These are phyloP conservation scores for Brachypodium distachyon DNA, from an alignment of 202 grass and related monocot genomes.

Conservation along the genomic window DNA sequence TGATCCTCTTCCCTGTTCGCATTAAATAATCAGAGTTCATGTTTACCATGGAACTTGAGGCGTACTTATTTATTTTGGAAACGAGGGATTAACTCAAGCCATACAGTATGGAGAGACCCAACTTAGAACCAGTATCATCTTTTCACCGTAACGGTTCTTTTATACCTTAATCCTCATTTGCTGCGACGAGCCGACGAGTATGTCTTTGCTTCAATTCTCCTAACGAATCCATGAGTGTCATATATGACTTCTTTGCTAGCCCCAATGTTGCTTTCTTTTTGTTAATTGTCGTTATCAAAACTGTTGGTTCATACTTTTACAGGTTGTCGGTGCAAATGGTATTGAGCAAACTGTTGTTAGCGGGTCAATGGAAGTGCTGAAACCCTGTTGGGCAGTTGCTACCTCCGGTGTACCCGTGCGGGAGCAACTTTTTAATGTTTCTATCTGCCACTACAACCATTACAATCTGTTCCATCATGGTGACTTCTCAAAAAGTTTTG, in stretches of 20 bases:
- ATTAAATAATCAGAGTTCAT: neutral
- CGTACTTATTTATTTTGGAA: neutral
- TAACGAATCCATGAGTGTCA: neutral
- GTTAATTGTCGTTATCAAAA: neutral
- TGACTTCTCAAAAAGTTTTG: slow-evolving; percentile 84
- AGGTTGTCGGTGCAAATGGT: slow-evolving; percentile 87
- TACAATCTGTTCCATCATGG: slow-evolving; percentile 78
- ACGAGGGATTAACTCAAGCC: neutral
- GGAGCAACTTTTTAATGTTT: slow-evolving; percentile 92
- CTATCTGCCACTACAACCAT: slow-evolving; percentile 84
- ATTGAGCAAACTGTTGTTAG: slow-evolving; percentile 79
- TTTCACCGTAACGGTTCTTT: neutral
- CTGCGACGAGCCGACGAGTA: neutral
- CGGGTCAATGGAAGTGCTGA: slow-evolving; percentile 83
- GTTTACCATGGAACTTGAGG: neutral
- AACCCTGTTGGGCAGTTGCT: slow-evolving; percentile 96
- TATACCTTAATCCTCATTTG: neutral
- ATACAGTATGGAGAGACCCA: neutral
- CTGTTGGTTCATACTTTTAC: slow-evolving; percentile 1
- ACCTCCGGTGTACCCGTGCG: slow-evolving; percentile 88
- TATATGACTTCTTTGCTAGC: neutral
- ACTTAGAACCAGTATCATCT: neutral
- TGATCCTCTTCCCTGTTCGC: neutral
- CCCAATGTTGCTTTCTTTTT: neutral
- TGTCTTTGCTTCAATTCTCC: neutral